Conservation (phyloP, 2,329 filamentous ascomycete species). For the Zasmidium cellare region DNA sequence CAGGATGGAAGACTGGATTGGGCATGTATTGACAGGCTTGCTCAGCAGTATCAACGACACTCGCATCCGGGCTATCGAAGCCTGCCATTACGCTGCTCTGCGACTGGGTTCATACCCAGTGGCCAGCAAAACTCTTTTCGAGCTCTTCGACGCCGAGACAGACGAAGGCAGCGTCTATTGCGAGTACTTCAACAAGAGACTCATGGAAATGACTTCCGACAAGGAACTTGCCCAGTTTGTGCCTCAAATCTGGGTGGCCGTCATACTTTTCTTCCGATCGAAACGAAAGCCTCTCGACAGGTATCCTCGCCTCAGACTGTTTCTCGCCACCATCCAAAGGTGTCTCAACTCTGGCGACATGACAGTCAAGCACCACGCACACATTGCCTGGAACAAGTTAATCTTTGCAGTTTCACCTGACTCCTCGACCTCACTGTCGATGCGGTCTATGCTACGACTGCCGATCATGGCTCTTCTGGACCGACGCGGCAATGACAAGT, state of each 20-base stretch:
- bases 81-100: slow-evolving; percentile 71
- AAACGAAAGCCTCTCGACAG: slow-evolving; percentile 58
- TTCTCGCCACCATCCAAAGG: slow-evolving; percentile 75
- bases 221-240: slow-evolving; percentile 65
- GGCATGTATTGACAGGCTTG: slow-evolving; percentile 79
- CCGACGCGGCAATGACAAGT: slow-evolving; percentile 59
- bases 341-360: slow-evolving; percentile 81
- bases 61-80: slow-evolving; percentile 68
- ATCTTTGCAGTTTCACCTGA: slow-evolving; percentile 71
- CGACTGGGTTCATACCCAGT: slow-evolving; percentile 67
- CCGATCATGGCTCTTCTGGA: slow-evolving; percentile 70
- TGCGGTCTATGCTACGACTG: slow-evolving; percentile 65
- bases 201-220: slow-evolving; percentile 65
- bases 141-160: slow-evolving; percentile 49
- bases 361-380: slow-evolving; percentile 71
- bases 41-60: slow-evolving; percentile 77
- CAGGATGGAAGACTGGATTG: slow-evolving; percentile 73
- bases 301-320: slow-evolving; percentile 72
- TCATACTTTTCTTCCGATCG: slow-evolving; percentile 72
- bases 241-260: slow-evolving; percentile 84
- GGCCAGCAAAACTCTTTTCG: slow-evolving; percentile 65
- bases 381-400: slow-evolving; percentile 82
- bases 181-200: slow-evolving; percentile 65
- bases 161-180: slow-evolving; percentile 63
- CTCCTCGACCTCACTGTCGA: slow-evolving; percentile 54